A percentile compares a stretch with the other conserved stretches of the same genome.
Evolutionary conservation across 495 filamentous ascomycete genomes (phyloP).

Genomic region (Penicillium fimorum): DNA sequence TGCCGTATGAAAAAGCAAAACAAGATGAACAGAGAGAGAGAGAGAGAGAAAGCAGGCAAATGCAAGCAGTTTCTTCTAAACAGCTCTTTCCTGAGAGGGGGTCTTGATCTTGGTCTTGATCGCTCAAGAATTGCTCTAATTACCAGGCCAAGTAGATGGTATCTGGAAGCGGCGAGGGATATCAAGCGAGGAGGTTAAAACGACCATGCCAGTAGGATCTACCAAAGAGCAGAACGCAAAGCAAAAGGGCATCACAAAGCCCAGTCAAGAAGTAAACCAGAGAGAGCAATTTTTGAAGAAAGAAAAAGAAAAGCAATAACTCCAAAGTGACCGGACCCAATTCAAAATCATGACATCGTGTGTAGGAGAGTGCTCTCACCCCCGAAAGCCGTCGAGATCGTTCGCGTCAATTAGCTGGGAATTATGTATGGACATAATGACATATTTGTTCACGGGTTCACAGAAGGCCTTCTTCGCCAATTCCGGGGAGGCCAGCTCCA

Average conservation of each 20-base stretch:
- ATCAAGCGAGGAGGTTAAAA: conserved; percentile 17
- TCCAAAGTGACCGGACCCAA: conserved; percentile 26
- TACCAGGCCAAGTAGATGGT: conserved; percentile 12
- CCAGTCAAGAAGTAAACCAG: background rate
- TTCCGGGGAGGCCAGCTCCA: conserved; percentile 51
- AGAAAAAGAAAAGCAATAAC: conserved; percentile 19
- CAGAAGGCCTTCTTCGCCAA: conserved; percentile 51
- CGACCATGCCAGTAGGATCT: conserved; percentile 10
- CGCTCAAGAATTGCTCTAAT: conserved; percentile 25
- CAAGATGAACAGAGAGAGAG: conserved; percentile 1
- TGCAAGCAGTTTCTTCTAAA: conserved; percentile 18
- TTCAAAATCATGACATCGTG: conserved; percentile 28
- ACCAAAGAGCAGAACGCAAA: conserved; percentile 8
- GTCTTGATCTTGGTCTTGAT: conserved; percentile 14
- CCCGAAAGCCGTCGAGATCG: conserved; percentile 22
- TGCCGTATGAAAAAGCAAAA: conserved; percentile 13
- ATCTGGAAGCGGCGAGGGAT: conserved; percentile 22
- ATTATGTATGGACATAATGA: conserved; percentile 26
- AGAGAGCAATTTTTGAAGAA: conserved; percentile 6
- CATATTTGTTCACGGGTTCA: conserved; percentile 25
- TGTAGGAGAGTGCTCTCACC: conserved; percentile 11
- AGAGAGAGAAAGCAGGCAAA: background rate
- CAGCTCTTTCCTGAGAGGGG: conserved; percentile 11
- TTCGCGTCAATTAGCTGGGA: conserved; percentile 24
- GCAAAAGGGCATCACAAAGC: conserved; percentile 2